Base-by-base conservation (phyloP, 2,329 filamentous ascomycete genomes). In the Ceratocystis colombiana region DNA sequence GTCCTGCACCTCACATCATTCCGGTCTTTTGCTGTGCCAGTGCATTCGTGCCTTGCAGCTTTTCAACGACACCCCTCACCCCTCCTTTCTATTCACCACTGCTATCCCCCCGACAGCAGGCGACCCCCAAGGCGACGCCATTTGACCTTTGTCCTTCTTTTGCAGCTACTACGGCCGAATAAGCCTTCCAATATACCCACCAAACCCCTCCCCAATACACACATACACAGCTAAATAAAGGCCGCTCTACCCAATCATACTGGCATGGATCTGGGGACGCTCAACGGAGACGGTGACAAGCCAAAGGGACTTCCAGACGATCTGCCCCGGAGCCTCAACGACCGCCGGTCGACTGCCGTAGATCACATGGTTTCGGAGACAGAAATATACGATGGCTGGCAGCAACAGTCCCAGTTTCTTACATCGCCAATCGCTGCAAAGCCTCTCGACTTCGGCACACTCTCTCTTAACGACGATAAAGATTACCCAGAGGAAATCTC, bases 331-430 rank as follows among this genome's bases (percentile, higher is more conserved):
- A 96, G 92, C 12, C 83, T 99, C 66, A 88, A 99, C 75, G 94
- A 99, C 78, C 85, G 94, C 68, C 84, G 87, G 71, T 81, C 81
- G 72, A 82, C 88, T 44, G 83, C 86, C 3, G 80, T 79, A 61
- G 85, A 87, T 5, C 66, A 68, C 69, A 83, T 86, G 69, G 82
- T 88, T 66, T 81, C 82, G 48, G 94, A 97, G 79, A 96, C 92
- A 50, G 94, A 97, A 79, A 90, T 96, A 79, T 99, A 97, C 75
- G 94, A 99, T 82, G 94, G 90, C 71, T 99, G 94, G 94, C 91
- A 97, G 86, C 93, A 93, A 70, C 90, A 96, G 80, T 96, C 93
- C 57, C 92, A 96, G 77, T 96, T 96, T 76, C 82, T 97, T 70
- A 95, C 90, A 3, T 89, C 87, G 3, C 92, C 93, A 25, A 86